These are phyloP conservation scores for Leersia perrieri DNA, from an alignment of 176 grass and related monocot species.

Conservation along the genomic window DNA sequence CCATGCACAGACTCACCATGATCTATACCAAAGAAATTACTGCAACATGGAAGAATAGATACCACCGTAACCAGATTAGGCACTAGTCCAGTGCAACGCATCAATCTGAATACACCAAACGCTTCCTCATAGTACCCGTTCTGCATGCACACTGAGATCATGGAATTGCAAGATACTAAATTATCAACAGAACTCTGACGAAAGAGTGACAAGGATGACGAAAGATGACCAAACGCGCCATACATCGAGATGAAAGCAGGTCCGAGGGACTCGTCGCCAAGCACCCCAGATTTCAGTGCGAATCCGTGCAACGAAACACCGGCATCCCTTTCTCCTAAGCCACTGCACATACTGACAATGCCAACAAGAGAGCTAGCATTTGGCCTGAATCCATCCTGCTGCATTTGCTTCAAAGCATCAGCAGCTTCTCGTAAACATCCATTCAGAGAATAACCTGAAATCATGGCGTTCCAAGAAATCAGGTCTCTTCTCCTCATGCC, in stretches of 20 bases:
- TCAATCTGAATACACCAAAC: conserved; percentile 47
- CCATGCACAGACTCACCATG: conserved; percentile 51
- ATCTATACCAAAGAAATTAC: conserved; percentile 36
- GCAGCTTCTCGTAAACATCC: conserved; percentile 37
- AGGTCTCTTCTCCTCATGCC: conserved; percentile 50
- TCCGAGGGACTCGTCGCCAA: conserved; percentile 34
- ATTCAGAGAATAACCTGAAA: conserved; percentile 52
- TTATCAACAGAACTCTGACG: conserved; percentile 33
- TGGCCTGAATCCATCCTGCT: conserved; percentile 26
- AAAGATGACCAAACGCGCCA: conserved; percentile 37
- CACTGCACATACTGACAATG: conserved; percentile 28
- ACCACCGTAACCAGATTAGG: conserved; percentile 61
- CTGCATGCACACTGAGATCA: conserved; percentile 57
- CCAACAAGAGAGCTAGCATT: conserved; percentile 55
- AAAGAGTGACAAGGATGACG: conserved; percentile 50
- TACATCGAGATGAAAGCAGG: conserved; percentile 70
- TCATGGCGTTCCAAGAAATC: conserved; percentile 65
- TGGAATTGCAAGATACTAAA: conserved; percentile 59
- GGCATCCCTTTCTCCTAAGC: background rate
- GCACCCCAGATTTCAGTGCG: conserved; percentile 54
- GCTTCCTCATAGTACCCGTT: conserved; percentile 39
- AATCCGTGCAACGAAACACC: conserved; percentile 42
- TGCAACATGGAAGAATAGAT: conserved; percentile 59
- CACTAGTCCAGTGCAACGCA: conserved; percentile 21
- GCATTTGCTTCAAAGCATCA: conserved; percentile 39